Evolutionary conservation across 2,329 filamentous ascomycete species (phyloP), one percentile per base, ranked within the genome.

Genomic region (Talaromyces sp.): DNA sequence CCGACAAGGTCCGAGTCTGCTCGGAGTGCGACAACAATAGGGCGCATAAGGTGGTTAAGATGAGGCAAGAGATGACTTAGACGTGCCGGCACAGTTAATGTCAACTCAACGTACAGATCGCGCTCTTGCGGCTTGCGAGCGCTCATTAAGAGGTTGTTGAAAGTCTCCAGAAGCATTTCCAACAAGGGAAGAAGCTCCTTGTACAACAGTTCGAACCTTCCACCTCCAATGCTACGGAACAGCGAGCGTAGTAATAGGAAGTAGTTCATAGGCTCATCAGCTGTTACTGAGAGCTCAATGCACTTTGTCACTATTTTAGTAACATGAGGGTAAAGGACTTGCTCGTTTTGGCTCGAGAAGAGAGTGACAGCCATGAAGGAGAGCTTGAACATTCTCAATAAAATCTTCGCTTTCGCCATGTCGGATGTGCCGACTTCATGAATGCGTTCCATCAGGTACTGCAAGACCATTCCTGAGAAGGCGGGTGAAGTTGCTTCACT

Each of bases 341-440:
- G 90, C 76, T 99, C 95, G 69, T 99, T 99, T 71, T 97, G 93
- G 9, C 85, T 84, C 0, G 92, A 92, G 74, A 99, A 99, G 1
- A 99, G 82, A 0, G 95, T 99, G 44, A 99, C 95, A 0, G 96
- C 96, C 95, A 99, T 99, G 75, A 99, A 99, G 0, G 93, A 96
- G 57, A 99, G 79, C 77, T 99, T 99, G 80, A 98, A 99, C 57
- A 99, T 86, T 60, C 96, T 86, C 57, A 99, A 80, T 36, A 99
- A 79, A 55, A 99, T 96, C 6, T 92, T 93, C 0, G 95, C 93
- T 75, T 93, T 96, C 72, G 91, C 92, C 58, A 95, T 88, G 75
- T 99, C 92, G 8, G 90, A 88, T 0, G 92, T 95, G 25, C 95
- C 95, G 51, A 99, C 92, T 72, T 99, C 91, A 65, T 96, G 90